These are phyloP conservation scores for Lecanicillium sp. DNA, from an alignment of 2,329 filamentous ascomycete species.

Conservation along the genomic window DNA sequence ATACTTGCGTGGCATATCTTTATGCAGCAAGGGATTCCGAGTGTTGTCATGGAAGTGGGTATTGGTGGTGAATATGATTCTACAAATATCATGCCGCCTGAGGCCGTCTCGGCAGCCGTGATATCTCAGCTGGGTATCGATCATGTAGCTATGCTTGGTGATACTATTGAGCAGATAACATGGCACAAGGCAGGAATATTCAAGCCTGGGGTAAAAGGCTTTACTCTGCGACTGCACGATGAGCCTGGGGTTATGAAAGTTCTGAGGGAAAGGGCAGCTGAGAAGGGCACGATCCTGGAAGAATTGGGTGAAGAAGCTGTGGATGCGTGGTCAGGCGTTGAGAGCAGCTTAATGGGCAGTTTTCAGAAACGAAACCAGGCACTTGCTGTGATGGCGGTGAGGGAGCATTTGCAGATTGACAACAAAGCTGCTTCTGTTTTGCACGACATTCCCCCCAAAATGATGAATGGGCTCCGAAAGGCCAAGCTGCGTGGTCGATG, in stretches of 20 bases:
- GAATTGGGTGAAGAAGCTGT: constrained; percentile 32
- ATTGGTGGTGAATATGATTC: constrained; percentile 91
- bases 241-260: constrained; percentile 38
- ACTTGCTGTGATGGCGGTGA: constrained; percentile 46
- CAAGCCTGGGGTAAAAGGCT: constrained; percentile 47
- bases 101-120: constrained; percentile 59
- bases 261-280: constrained; percentile 48
- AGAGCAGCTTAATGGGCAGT: constrained; percentile 33
- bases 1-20: constrained; percentile 84
- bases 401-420: constrained; percentile 41
- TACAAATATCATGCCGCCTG: constrained; percentile 67
- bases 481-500: constrained; percentile 70
- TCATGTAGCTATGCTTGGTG: constrained; percentile 72
- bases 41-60: constrained; percentile 83
- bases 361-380: constrained; percentile 54
- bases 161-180: constrained; percentile 69
- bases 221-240: constrained; percentile 22
- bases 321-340: constrained; percentile 32
- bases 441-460: constrained; percentile 26
- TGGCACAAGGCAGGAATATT: constrained; percentile 92
- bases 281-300: constrained; percentile 40
- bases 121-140: constrained; percentile 81
- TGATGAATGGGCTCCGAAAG: constrained; percentile 55
- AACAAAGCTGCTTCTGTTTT: constrained; percentile 15
- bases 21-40: constrained; percentile 62